phyloP scores from a whole-genome alignment of 176 grass and related monocot genomes.

The Secale cereale region DNA sequence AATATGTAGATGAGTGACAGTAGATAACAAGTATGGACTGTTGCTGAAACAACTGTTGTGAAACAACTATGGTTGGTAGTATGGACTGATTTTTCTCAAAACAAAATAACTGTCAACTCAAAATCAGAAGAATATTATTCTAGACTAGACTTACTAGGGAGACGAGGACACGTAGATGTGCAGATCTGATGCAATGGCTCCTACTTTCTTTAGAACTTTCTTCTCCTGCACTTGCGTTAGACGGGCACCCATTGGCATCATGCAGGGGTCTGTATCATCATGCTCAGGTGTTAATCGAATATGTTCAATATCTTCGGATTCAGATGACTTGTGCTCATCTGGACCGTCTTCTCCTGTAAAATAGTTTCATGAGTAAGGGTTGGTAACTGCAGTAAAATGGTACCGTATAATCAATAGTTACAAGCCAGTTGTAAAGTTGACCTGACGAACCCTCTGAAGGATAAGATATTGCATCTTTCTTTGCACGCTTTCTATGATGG shows the following conservation, averaged over 20 bases:
- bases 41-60: too few relatives aligned
- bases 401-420: background rate
- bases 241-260: background rate
- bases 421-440: background rate
- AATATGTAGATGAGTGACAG: too few relatives aligned
- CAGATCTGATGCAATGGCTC: background rate
- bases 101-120: background rate
- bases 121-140: background rate
- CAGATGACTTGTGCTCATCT: background rate
- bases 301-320: background rate
- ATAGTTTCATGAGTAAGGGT: background rate
- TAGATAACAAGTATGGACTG: too few relatives aligned
- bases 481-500: background rate
- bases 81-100: background rate
- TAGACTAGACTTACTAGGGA: background rate
- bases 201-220: background rate
- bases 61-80: too few relatives aligned
- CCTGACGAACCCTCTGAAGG: background rate
- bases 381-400: background rate
- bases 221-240: background rate
- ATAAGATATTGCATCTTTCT: background rate
- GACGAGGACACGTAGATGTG: background rate
- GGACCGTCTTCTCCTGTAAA: slow-evolving; percentile 3
- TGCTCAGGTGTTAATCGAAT: too few relatives aligned
- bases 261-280: background rate